Conservation (phyloP, 1,284 basidiomycete genomes). For the Xerocomus nothofagi region DNA sequence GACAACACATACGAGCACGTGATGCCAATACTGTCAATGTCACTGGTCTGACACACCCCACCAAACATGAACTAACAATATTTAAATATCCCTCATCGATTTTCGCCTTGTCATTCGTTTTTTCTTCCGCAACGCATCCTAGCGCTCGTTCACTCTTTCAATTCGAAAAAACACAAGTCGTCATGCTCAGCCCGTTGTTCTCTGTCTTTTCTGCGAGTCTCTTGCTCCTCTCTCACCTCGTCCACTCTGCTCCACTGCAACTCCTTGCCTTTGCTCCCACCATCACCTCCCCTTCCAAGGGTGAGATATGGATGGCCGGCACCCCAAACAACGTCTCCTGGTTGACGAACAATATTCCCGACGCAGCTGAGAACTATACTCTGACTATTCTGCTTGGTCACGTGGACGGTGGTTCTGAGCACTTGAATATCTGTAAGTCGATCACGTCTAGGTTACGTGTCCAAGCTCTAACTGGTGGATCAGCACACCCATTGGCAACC, state of each 20-base stretch:
- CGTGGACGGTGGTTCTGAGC: slow-evolving; percentile 33
- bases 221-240: slow-evolving; percentile 16
- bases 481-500: slow-evolving; percentile 45
- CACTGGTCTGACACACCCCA: not conserved
- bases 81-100: not conserved
- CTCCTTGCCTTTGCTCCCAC: slow-evolving; percentile 47
- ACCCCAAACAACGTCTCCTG: slow-evolving; percentile 43
- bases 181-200: slow-evolving; percentile 26
- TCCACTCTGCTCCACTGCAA: slow-evolving; percentile 33
- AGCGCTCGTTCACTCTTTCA: slow-evolving; percentile 22
- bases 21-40: no score
- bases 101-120: not conserved
- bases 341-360: slow-evolving; percentile 39
- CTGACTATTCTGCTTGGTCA: slow-evolving; percentile 43
- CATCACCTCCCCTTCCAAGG: slow-evolving; percentile 41
- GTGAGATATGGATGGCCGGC: slow-evolving; percentile 39
- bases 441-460: not conserved
- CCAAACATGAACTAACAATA: slow-evolving; percentile 29
- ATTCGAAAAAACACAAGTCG: slow-evolving; percentile 1
- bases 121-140: slow-evolving; percentile 3
- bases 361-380: slow-evolving; percentile 26
- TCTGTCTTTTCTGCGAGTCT: slow-evolving; percentile 22
- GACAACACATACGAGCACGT: no score
- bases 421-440: slow-evolving; percentile 43
- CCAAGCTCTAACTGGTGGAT: slow-evolving; percentile 7